These are phyloP conservation scores for Stephania cephalantha DNA, from an alignment of 164 flowering plant species.

Conservation along the genomic window DNA sequence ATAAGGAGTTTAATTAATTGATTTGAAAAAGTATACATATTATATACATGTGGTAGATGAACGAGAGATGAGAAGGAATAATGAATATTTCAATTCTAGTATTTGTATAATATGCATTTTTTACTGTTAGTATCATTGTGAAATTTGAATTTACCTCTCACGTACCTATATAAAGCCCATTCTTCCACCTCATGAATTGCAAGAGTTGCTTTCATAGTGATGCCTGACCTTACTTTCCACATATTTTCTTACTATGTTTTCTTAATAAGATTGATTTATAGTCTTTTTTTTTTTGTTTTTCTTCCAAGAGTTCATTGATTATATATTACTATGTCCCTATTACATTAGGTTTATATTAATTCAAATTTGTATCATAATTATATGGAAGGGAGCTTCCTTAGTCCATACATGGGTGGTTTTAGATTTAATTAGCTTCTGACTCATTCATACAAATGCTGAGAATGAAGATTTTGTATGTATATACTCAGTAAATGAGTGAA, in stretches of 20 bases:
- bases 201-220: conserved; percentile 4
- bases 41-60: neutral
- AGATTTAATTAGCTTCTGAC: conserved; percentile 75
- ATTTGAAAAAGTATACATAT: neutral
- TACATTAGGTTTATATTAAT: too few relatives aligned
- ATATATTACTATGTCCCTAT: too few relatives aligned
- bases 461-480: neutral
- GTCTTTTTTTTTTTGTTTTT: neutral
- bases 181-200: neutral
- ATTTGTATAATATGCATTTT: neutral
- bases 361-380: neutral
- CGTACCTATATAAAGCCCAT: conserved; percentile 9
- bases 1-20: neutral
- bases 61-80: conserved; percentile 4
- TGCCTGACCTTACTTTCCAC: neutral
- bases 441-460: conserved; percentile 87
- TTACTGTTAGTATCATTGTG: conserved; percentile 1
- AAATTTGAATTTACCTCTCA: neutral
- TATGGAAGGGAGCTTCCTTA: conserved; percentile 61
- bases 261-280: neutral
- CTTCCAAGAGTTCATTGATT: neutral
- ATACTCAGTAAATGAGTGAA: conserved; percentile 64
- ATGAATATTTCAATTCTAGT: neutral
- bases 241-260: neutral
- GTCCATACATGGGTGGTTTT: conserved; percentile 72